Base-by-base conservation (phyloP, 345 rosid genomes). In the Ricinus communis region DNA sequence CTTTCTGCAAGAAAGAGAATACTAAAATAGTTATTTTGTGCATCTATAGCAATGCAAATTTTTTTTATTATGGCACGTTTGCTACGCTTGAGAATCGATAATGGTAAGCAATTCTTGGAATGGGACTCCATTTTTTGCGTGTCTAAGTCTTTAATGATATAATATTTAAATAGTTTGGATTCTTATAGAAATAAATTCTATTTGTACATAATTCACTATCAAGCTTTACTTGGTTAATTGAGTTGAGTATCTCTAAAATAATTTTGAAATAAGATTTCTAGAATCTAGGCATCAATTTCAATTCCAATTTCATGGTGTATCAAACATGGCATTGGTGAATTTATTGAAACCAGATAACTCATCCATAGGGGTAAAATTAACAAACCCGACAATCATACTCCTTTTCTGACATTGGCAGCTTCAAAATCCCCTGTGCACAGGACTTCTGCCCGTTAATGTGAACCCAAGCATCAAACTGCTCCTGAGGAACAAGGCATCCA, bases 381-480 rank as follows among this genome's bases (percentile, higher is more conserved):
- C 46, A 22, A 80, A 84, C 87, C 77, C 86, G 85, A 51, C 79
- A 84, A 58, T 84, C 86, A 71, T 71, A 53, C 64, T 84, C 83
- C 25, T 74, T 40, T 50, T 78, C 82, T 56, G 84, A 71, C 31
- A 31, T 61, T 43, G 76, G 80, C 30, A 68, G 55, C 74, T 80
- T 78, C 55, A 62, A 59, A 71, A 81, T 62, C 50, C 77, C 74
- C 53, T 71, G 81, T 16, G 65, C n/a, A 46, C 71, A 69, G 43
- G 82, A 73, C 72, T 79, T 86, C 81, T 80, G 83, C 46, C 87
- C 85, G 69, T 82, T 82, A 63, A 86, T 86, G 82, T 86, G 81
- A 75, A 65, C 74, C 90, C 90, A 86, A 67, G 90, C 87, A 71
- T 86, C 82, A 61, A 86, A 45, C 79, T 86, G 90, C 75, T 84